Conservation (phyloP, 1,284 basidiomycete species). For the Moesziomyces sp. region DNA sequence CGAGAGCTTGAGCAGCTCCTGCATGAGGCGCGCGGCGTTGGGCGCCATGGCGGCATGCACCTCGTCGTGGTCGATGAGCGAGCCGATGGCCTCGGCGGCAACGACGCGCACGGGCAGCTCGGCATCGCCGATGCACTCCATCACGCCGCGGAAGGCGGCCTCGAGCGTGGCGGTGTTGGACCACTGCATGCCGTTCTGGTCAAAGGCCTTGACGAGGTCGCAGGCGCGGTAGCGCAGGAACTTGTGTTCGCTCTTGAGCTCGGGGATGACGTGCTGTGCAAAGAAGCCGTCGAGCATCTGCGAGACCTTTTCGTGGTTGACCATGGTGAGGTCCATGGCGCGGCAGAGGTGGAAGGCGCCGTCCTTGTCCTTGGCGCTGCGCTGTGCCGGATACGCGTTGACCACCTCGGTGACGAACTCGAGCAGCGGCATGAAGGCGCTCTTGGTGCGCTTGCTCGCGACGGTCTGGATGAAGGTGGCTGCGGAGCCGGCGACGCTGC, state of each 20-base stretch:
- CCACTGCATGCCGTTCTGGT: constrained; percentile 62
- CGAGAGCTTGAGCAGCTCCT: constrained; percentile 86
- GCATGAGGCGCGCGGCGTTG: constrained; percentile 85
- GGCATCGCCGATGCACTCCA: constrained; percentile 71
- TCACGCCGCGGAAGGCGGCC: constrained; percentile 61
- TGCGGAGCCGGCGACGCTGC: constrained; percentile 47
- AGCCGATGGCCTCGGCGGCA: constrained; percentile 81
- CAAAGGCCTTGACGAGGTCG: constrained; percentile 60
- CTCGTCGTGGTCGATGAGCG: constrained; percentile 77
- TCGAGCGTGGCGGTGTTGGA: constrained; percentile 54
- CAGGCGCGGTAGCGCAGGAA: constrained; percentile 63
- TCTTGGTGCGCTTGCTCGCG: constrained; percentile 62
- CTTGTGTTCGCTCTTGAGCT: constrained; percentile 56
- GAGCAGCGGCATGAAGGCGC: constrained; percentile 60
- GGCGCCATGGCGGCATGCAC: constrained; percentile 80
- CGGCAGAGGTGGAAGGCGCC: constrained; percentile 62
- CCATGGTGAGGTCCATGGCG: constrained; percentile 58
- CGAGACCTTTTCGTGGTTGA: constrained; percentile 56
- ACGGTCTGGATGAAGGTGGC: constrained; percentile 55
- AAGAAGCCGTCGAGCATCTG: constrained; percentile 62
- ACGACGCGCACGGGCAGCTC: constrained; percentile 87
- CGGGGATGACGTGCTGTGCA: constrained; percentile 61
- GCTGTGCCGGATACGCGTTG: constrained; percentile 55
- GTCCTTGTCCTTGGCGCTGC: constrained; percentile 60
- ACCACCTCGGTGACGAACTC: constrained; percentile 63